Evolutionary conservation across 805 yeast species (phyloP).

Genomic region (Diddensiella santjacobensis): DNA sequence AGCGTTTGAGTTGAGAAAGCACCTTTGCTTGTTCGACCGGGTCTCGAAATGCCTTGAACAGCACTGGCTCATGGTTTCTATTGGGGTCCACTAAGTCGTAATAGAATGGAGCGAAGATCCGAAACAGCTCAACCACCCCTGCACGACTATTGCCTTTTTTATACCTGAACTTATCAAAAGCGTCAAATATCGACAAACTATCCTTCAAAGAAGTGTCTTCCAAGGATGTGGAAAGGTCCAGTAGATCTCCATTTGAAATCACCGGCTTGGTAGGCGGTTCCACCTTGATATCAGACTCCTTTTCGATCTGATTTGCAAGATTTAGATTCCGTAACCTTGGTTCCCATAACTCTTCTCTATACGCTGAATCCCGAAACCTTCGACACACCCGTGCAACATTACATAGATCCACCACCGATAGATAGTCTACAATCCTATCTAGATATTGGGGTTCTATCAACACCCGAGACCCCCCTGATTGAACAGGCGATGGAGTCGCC

Average conservation of each 20-base stretch:
- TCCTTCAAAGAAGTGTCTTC: background rate
- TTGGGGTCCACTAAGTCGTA: slow-evolving; percentile 41
- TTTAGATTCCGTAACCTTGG: slow-evolving; percentile 12
- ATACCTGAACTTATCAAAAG: slow-evolving; percentile 17
- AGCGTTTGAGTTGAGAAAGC: slow-evolving; percentile 40
- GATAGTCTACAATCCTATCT: slow-evolving; percentile 11
- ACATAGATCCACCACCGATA: slow-evolving; percentile 35
- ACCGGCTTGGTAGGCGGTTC: background rate
- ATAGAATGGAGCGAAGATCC: slow-evolving; percentile 42
- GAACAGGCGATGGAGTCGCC: slow-evolving; percentile 7
- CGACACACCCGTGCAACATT: slow-evolving; percentile 39
- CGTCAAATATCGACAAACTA: slow-evolving; percentile 11
- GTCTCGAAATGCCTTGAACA: slow-evolving; percentile 45
- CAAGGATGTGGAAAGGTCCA: background rate
- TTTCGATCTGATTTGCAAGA: background rate
- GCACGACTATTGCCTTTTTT: slow-evolving; percentile 18
- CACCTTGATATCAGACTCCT: background rate
- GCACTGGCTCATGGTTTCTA: slow-evolving; percentile 39
- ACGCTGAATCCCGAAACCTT: slow-evolving; percentile 38
- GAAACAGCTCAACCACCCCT: slow-evolving; percentile 30
- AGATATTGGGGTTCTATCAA: slow-evolving; percentile 6
- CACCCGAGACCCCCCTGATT: slow-evolving; percentile 1
- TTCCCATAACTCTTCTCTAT: slow-evolving; percentile 32
- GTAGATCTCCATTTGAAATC: background rate
- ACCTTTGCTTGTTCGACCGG: slow-evolving; percentile 52